phyloP scores from a whole-genome alignment of 2,329 filamentous ascomycete species.

The Colletotrichum ledebouriae region DNA sequence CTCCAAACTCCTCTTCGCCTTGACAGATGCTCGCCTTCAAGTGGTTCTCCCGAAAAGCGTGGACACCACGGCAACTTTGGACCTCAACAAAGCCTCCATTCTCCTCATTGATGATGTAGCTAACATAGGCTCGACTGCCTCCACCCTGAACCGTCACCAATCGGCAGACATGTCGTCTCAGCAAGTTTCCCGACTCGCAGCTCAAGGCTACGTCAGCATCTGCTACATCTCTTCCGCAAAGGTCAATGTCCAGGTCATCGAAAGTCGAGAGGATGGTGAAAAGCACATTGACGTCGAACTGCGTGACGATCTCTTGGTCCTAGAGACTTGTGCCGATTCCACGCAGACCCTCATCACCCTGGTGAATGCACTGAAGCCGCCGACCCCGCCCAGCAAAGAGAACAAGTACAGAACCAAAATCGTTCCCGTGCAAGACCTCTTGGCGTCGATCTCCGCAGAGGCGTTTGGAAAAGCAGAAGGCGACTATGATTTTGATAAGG shows the following conservation, averaged over 20 bases:
- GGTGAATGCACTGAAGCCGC: constrained; percentile 84
- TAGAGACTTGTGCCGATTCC: constrained; percentile 97
- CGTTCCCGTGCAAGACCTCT: constrained; percentile 87
- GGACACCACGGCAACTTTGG: constrained; percentile 72
- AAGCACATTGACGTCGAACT: constrained; percentile 84
- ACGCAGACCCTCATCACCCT: constrained; percentile 90
- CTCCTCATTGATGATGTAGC: constrained; percentile 84
- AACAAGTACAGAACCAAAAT: constrained; percentile 90
- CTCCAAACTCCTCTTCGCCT: constrained; percentile 82
- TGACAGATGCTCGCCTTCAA: constrained; percentile 83
- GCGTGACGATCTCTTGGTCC: constrained; percentile 85
- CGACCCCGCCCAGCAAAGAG: constrained; percentile 83
- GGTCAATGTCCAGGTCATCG: constrained; percentile 71
- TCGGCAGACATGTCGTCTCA: constrained; percentile 58
- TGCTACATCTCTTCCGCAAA: constrained; percentile 89
- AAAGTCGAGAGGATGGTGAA: constrained; percentile 67
- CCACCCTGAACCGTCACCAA: constrained; percentile 44
- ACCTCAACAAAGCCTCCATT: constrained; percentile 84
- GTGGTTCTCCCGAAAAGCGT: constrained; percentile 75
- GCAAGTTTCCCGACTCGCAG: constrained; percentile 69
- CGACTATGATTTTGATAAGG: constrained; percentile 73
- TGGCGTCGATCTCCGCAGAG: constrained; percentile 91
- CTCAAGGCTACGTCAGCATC: constrained; percentile 85
- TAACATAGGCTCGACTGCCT: constrained; percentile 31
- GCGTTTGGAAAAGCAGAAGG: constrained; percentile 77